Evolutionary conservation across 2,329 filamentous ascomycete species (phyloP).

Genomic region (Aspergillus puulaauensis): DNA sequence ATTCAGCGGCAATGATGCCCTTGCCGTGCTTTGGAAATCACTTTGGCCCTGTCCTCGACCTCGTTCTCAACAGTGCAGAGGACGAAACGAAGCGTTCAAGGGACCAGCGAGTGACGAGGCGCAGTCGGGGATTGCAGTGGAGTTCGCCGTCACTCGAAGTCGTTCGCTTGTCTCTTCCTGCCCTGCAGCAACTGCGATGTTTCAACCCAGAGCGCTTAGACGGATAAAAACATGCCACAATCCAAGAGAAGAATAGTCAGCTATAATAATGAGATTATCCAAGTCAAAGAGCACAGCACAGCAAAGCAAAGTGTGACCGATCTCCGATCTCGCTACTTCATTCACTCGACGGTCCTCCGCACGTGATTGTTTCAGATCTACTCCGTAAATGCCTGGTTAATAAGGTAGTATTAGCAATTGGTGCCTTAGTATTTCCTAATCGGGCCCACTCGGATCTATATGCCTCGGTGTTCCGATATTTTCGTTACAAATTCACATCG

Average conservation of each 20-base stretch:
- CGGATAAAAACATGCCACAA: background rate
- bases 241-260: background rate
- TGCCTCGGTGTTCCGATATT: background rate
- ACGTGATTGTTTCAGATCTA: conserved; percentile 1
- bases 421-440: background rate
- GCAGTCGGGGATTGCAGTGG: conserved; percentile 19
- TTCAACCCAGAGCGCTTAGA: conserved; percentile 1
- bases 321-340: background rate
- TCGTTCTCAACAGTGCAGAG: conserved; percentile 1
- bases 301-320: background rate
- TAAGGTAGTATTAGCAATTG: background rate
- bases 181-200: conserved; percentile 7
- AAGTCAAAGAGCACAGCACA: background rate
- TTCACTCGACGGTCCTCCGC: background rate
- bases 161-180: conserved; percentile 7
- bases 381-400: background rate
- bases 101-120: conserved; percentile 25
- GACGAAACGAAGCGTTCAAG: conserved; percentile 20
- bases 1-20: conserved; percentile 1
- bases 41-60: background rate
- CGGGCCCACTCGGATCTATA: too few relatives aligned
- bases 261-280: background rate
- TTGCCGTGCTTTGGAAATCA: background rate
- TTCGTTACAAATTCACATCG: background rate
- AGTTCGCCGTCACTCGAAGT: conserved; percentile 10